These are phyloP conservation scores for Medicago ruthenica DNA, from an alignment of 306 rosid species.

Conservation along the genomic window DNA sequence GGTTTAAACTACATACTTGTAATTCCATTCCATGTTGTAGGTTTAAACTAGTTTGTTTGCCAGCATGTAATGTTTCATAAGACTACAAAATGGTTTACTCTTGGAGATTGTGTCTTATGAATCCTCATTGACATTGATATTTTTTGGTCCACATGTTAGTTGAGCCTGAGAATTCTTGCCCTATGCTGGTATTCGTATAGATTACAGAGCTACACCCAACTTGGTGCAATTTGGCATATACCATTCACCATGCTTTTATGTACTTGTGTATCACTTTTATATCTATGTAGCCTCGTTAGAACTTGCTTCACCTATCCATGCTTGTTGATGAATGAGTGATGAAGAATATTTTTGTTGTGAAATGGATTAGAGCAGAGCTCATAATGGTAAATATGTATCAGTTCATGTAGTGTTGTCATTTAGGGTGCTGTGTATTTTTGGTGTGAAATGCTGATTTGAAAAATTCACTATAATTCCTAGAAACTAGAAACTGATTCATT, in stretches of 20 bases:
- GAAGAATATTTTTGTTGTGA: neutral
- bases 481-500: too few relatives aligned
- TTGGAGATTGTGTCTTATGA: neutral
- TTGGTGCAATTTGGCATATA: neutral
- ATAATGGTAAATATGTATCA: neutral
- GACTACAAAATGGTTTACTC: neutral
- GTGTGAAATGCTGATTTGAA: too few relatives aligned
- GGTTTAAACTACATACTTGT: neutral
- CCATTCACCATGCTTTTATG: neutral
- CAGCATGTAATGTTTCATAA: neutral
- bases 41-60: slow-evolving; percentile 2
- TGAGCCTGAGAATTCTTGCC: neutral
- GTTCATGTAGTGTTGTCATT: neutral
- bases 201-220: neutral
- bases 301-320: neutral
- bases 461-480: too few relatives aligned
- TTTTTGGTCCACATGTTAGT: neutral
- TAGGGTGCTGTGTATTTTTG: too few relatives aligned
- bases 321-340: neutral
- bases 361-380: neutral
- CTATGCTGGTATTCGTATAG: neutral
- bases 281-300: too few relatives aligned
- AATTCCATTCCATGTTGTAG: neutral
- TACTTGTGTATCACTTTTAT: neutral
- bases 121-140: slow-evolving; percentile 8